Evolutionary conservation across 1,139 yeast genomes (phyloP), one percentile per base, ranked within the genome.

Genomic region (Eremothecium sinecaudum): DNA sequence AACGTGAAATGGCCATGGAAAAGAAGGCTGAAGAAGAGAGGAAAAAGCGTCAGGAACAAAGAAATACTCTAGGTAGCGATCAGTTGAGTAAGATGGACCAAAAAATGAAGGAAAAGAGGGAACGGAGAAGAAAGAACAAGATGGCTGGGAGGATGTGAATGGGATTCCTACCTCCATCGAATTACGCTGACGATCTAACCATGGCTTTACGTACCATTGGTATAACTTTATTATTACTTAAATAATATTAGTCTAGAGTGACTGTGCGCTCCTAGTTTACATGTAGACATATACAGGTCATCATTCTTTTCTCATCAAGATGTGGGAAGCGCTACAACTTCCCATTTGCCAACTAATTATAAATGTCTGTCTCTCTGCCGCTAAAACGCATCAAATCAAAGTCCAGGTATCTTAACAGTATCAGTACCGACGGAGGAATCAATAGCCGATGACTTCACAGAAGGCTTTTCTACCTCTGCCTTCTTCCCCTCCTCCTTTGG

Each of bases 21-120:
- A 78, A 61, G 73, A 75, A 59, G 75, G 74, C 61, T 73, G 77
- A 57, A 70, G 71, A 53, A 70, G 75, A 50, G 55, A 64, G 50
- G 74, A 75, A 49, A 64, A 67, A 43, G 56, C 69, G 53, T 44
- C 55, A 56, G 36, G 66, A 78, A 51, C 30, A 50, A 39, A 54
- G 50, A 37, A 46, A 44, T 26, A 66, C 67, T 42, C 59, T 79
- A 54, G 67, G 77, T 31, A 73, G 82, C 43, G 86, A 79, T 55
- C 83, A 78, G 51, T 82, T 75, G 58, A 75, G 76, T 48, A 83
- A 79, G 62, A 60, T 71, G 37, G 92, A 81, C 50, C 79, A 74
- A 63, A 83, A 78, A 64, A 75, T 72, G 62, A 66, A 66, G 44
- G 79, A 70, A 39, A 71, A 71, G 56, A 71, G 71, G 49, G 68